Conservation (phyloP, 2,329 filamentous ascomycete species). For the Monosporascus sp. region DNA sequence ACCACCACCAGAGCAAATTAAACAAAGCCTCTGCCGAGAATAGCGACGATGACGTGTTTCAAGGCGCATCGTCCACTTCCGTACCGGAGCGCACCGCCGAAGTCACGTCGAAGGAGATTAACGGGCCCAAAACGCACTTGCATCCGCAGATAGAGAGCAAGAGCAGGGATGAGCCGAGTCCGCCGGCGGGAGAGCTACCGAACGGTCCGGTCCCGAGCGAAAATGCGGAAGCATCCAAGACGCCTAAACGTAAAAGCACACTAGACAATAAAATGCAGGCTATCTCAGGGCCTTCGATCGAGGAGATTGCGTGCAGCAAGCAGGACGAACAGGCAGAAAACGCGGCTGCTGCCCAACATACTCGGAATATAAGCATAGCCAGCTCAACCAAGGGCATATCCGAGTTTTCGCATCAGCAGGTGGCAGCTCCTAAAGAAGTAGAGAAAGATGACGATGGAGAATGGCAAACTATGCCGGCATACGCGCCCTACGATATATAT, state of each 20-base stretch:
- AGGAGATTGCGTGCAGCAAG: constrained; percentile 23
- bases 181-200: constrained; percentile 2
- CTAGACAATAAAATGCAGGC: constrained; percentile 16
- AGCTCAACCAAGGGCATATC: constrained; percentile 45
- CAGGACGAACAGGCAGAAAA: constrained; percentile 19
- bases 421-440: constrained; percentile 53
- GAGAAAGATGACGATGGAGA: constrained; percentile 53
- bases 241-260: constrained; percentile 12
- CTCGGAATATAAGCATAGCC: constrained; percentile 33
- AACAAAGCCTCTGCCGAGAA: constrained; percentile 22
- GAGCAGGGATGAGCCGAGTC: neutral
- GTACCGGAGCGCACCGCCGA: constrained; percentile 9
- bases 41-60: constrained; percentile 35
- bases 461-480: constrained; percentile 94
- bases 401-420: constrained; percentile 87
- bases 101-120: constrained; percentile 6
- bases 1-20: constrained; percentile 10
- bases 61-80: constrained; percentile 30
- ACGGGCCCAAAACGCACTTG: constrained; percentile 20
- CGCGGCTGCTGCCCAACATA: constrained; percentile 23
- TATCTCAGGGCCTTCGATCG: constrained; percentile 26
- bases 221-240: constrained; percentile 4
- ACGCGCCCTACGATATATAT: constrained; percentile 90
- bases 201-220: constrained; percentile 5
- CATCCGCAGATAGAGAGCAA: constrained; percentile 12